Conservation (phyloP, 805 yeast species). For the Aciculoconidium aculeatum region DNA sequence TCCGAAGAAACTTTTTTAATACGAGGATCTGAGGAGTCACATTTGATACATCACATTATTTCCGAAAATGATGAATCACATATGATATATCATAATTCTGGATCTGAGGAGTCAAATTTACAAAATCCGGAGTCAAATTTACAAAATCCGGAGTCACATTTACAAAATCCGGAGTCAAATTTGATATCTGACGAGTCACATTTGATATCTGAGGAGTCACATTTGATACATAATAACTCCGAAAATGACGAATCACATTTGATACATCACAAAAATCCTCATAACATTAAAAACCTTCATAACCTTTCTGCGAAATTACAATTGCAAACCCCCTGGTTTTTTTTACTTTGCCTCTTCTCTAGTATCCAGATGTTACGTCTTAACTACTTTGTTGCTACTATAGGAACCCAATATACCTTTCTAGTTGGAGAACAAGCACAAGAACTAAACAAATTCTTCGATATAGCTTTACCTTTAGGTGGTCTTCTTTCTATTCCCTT, state of each 20-base stretch:
- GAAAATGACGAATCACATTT: constrained; percentile 40
- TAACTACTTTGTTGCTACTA: constrained; percentile 55
- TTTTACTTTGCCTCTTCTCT: constrained; percentile 43
- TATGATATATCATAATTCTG: constrained; percentile 31
- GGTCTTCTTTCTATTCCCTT: constrained; percentile 51
- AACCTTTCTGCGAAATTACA: constrained; percentile 46
- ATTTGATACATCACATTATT: too few species aligned
- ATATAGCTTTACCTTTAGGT: constrained; percentile 51
- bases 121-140: constrained; percentile 12
- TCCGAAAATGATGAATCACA: constrained; percentile 41
- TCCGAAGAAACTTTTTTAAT: constrained; percentile 3
- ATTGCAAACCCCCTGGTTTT: constrained; percentile 48
- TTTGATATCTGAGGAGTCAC: constrained; percentile 13
- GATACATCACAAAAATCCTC: constrained; percentile 39
- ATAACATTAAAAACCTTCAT: constrained; percentile 51
- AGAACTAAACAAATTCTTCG: constrained; percentile 42
- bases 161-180: constrained; percentile 5
- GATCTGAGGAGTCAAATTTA: constrained; percentile 2
- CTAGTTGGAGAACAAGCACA: constrained; percentile 35
- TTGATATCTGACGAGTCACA: constrained; percentile 33
- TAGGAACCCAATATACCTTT: constrained; percentile 48
- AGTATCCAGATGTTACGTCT: constrained; percentile 52
- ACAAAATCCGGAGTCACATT: constrained; percentile 2
- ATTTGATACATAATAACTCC: constrained; percentile 14
- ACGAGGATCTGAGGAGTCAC: too few species aligned